Percentiles rank a stretch among this genome's conserved stretches.
These are phyloP conservation scores for Heliosperma pusillum DNA, from an alignment of 148 eudicot genomes.

Conservation along the genomic window DNA sequence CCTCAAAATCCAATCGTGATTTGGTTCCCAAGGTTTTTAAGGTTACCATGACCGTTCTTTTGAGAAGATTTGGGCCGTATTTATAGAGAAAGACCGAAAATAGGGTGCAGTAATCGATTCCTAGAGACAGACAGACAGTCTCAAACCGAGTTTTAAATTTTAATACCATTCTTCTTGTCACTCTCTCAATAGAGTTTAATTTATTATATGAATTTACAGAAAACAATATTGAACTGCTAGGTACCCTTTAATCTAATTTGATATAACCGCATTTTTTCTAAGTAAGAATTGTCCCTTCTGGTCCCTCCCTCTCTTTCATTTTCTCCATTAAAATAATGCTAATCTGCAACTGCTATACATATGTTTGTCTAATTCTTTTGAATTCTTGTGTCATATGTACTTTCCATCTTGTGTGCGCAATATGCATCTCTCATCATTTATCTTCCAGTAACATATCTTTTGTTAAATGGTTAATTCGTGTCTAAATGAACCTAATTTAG, in stretches of 20 bases:
- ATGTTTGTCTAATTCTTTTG: background rate
- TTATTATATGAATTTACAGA: background rate
- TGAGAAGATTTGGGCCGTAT: background rate
- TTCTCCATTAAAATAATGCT: background rate
- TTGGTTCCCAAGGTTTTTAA: background rate
- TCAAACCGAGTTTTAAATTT: too few species aligned
- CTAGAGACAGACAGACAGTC: too few species aligned
- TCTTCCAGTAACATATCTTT: background rate
- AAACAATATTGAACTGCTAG: background rate
- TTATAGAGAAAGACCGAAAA: background rate
- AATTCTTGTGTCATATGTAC: background rate
- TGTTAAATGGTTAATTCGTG: too few species aligned
- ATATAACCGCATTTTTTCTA: background rate
- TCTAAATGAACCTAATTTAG: background rate
- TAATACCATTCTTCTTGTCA: background rate
- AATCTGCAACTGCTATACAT: background rate
- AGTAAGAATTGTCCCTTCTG: background rate
- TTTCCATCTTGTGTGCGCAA: background rate
- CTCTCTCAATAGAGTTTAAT: background rate
- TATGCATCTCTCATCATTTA: background rate
- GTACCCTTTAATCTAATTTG: background rate
- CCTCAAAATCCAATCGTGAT: background rate
- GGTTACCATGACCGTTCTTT: background rate
- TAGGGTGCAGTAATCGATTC: background rate
- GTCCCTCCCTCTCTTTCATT: background rate